Conservation (phyloP, 768 basidiomycete genomes). For the Tylopilus rubrobrunneus region DNA sequence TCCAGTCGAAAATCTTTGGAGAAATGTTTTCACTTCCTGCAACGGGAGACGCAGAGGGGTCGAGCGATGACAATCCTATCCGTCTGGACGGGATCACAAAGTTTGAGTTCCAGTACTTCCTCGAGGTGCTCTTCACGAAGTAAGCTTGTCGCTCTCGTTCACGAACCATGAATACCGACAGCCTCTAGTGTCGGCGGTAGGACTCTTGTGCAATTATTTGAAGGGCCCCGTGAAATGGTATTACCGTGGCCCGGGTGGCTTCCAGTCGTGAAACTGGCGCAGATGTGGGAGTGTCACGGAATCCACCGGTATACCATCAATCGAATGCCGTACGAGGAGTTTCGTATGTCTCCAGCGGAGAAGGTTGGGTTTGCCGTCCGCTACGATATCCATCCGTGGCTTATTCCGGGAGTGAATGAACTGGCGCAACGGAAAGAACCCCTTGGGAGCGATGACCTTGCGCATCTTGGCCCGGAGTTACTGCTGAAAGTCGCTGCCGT, state of each 20-base stretch:
- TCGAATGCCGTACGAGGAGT: slow-evolving; percentile 19
- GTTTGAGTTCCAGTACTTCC: slow-evolving; percentile 24
- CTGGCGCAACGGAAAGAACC: slow-evolving; percentile 17
- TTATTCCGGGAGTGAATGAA: slow-evolving; percentile 27
- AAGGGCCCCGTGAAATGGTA: background rate
- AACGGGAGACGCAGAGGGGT: slow-evolving; percentile 14
- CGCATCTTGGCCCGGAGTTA: slow-evolving; percentile 13
- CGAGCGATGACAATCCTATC: slow-evolving; percentile 18
- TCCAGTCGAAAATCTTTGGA: slow-evolving; percentile 22
- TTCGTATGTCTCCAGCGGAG: slow-evolving; percentile 14
- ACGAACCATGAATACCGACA: too few species aligned
- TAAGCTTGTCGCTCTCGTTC: background rate
- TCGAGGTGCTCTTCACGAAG: slow-evolving; percentile 19
- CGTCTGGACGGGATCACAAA: slow-evolving; percentile 19
- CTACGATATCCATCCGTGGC: slow-evolving; percentile 33
- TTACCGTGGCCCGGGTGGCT: slow-evolving; percentile 28
- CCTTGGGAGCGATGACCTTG: slow-evolving; percentile 13
- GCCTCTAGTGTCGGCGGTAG: background rate
- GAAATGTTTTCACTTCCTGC: slow-evolving; percentile 25
- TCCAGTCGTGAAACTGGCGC: slow-evolving; percentile 36
- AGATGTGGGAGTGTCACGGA: slow-evolving; percentile 35
- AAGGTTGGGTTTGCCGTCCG: slow-evolving; percentile 30
- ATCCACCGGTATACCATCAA: slow-evolving; percentile 30
- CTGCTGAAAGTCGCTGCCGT: slow-evolving; percentile 20
- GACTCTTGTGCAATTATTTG: background rate